Conservation (phyloP, 1,284 basidiomycete species). For the Marasmius tenuissimus region DNA sequence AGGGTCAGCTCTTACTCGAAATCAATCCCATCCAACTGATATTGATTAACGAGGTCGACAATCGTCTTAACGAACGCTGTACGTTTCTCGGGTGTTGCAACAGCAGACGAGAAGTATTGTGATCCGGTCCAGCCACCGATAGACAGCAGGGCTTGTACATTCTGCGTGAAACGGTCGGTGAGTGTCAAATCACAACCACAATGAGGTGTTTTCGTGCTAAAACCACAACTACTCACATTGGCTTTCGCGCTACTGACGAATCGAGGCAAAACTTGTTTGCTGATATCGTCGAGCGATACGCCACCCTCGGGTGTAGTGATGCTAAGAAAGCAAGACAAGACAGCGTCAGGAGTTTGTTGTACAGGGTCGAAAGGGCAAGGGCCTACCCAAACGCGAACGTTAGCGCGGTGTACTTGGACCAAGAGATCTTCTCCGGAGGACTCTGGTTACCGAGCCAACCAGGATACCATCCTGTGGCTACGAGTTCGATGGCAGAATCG, state of each 20-base stretch:
- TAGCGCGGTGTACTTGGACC: slow-evolving; percentile 55
- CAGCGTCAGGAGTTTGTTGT: background rate
- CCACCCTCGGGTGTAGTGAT: slow-evolving; percentile 41
- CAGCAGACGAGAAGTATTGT: slow-evolving; percentile 73
- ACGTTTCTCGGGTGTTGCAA: slow-evolving; percentile 60
- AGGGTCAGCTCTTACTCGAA: slow-evolving; percentile 63
- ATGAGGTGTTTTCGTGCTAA: background rate
- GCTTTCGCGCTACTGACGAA: slow-evolving; percentile 54
- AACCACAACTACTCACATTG: slow-evolving; percentile 36
- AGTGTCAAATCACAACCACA: background rate
- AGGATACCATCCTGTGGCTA: slow-evolving; percentile 59
- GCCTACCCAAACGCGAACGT: slow-evolving; percentile 66
- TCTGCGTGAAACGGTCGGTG: slow-evolving; percentile 25
- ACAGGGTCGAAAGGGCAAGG: background rate
- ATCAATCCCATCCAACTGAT: slow-evolving; percentile 81
- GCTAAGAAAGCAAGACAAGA: slow-evolving; percentile 22
- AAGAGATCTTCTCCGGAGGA: slow-evolving; percentile 46
- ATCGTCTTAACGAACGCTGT: slow-evolving; percentile 72
- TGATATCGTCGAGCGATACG: slow-evolving; percentile 40
- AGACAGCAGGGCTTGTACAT: slow-evolving; percentile 74
- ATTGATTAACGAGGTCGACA: slow-evolving; percentile 56
- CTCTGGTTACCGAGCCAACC: slow-evolving; percentile 48
- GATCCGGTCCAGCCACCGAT: slow-evolving; percentile 90
- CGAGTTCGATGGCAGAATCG: background rate
- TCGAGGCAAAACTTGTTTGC: slow-evolving; percentile 40